Evolutionary conservation across 2,329 filamentous ascomycete genomes (phyloP), one percentile per base, ranked within the genome.

Genomic region (Myriosclerotinia curreyana): DNA sequence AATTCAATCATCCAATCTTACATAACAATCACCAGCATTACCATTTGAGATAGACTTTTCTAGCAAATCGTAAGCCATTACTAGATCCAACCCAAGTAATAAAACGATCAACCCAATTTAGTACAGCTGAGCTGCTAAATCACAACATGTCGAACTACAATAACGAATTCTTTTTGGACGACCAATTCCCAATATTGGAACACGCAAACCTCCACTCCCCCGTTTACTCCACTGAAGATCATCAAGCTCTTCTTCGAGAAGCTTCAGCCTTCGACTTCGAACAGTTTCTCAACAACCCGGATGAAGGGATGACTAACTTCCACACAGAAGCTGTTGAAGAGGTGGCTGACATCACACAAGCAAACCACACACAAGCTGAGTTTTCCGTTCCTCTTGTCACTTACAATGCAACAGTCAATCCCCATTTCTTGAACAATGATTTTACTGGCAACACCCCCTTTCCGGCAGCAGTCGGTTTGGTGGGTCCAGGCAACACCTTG

Each of bases 91-190:
- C 28, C 11, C 34, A 15, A 28, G 12, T 11, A n/a, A 38, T 12
- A 58, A 48, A 6, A 28, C 28, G 34, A 25, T 22, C 50, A 58
- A 58, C n/a, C 46, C 25, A 6, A 60, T 51, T 54, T 60, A 64
- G 44, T 61, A 54, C 67, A 67, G 64, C 60, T 62, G 60, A n/a
- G 64, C 64, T 68, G 64, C 64, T 66, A 63, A 38, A 54, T 55
- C 5, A 42, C 28, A 59, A 36, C n/a, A 59, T 59, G 55, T 48
- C 42, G 5, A 5, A 59, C 15, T 12, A 11, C 3, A 14, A 20
- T 5, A 34, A 36, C 31, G 7, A 48, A 36, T 36, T 12, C 31
- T 8, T 25, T 14, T 31, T 34, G n/a, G 28, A 36, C 31, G 28
- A 59, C 14, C 28, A 48, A 48, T 48, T 0, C 14, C 55, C 25